phyloP scores from a whole-genome alignment of 2,329 filamentous ascomycete species.

The Scopulariopsis brevicaulis region DNA sequence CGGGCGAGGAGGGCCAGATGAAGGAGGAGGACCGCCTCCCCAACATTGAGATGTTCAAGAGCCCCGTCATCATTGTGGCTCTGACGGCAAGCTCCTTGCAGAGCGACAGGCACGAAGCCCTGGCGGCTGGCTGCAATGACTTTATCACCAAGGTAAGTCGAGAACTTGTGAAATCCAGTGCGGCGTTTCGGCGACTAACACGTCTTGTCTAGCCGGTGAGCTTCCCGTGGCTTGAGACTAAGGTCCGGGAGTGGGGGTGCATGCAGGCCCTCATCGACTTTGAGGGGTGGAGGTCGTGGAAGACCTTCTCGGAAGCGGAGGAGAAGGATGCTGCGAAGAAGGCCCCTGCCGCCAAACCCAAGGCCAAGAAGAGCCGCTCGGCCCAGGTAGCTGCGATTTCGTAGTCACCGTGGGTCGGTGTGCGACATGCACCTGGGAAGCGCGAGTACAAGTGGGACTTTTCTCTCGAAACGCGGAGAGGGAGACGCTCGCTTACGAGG shows the following conservation, averaged over 20 bases:
- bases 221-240: conserved; percentile 93
- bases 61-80: conserved; percentile 94
- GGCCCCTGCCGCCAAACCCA: conserved; percentile 28
- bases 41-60: conserved; percentile 71
- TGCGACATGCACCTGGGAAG: background rate
- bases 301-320: conserved; percentile 50
- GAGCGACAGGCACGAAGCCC: conserved; percentile 86
- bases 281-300: conserved; percentile 97
- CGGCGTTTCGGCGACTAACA: background rate
- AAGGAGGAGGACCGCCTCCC: conserved; percentile 50
- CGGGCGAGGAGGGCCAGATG: conserved; percentile 30
- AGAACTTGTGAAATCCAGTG: background rate
- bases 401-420: background rate
- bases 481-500: no score
- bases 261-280: conserved; percentile 99
- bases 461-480: background rate
- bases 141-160: conserved; percentile 82
- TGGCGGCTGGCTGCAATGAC: conserved; percentile 94
- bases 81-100: conserved; percentile 90
- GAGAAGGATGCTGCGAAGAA: conserved; percentile 15
- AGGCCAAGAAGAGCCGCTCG: conserved; percentile 32
- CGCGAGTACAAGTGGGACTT: background rate
- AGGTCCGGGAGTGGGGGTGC: conserved; percentile 98
- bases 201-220: conserved; percentile 64
- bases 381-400: background rate